Evolutionary conservation across 805 yeast species (phyloP), one percentile per base, ranked within the genome.

Genomic region (Tetrapisispora nanseiensis): DNA sequence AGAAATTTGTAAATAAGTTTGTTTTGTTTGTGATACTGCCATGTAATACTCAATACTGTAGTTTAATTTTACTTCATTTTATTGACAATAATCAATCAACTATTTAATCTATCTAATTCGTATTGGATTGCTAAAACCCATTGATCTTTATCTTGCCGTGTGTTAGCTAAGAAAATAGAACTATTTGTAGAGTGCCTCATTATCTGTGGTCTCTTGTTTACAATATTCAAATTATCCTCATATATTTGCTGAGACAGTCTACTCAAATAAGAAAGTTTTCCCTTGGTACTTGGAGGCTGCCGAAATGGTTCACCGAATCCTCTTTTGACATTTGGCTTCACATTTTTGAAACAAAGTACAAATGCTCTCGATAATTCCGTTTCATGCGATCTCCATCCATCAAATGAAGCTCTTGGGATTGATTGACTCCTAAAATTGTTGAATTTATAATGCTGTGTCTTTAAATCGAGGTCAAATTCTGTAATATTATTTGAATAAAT

Each of bases 351-450:
- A 95, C 96, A 87, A 2, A 90, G 51, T 0, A 92, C 84, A 53
- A 90, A 87, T 48, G 92, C 78, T 39, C 95, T 67, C 22, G 75
- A 63, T n/a, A 70, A 51, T 49, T 85, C 92, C 37, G 80, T 83
- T 52, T 90, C 97, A 8, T 76, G 68, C 2, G 94, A 81, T 48
- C 70, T 74, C 86, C 94, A 82, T 0, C 96, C 96, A 61, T 87
- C 95, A 1, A 72, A 63, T 55, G 83, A 87, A 0, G 82, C 66
- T 28, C 94, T 66, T 0, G 97, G 95, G 24, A 82, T 56, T 0
- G 79, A 63, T 37, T 72, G 70, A 4, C 68, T 70, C 0, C 81
- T 84, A 0, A 83, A 81, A 43, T 71, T 62, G 18, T 62, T 56
- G 3, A 65, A 64, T 43, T 78, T 76, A 35, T 69, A 61, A 21